Evolutionary conservation across 1,284 basidiomycete genomes (phyloP), one percentile per base, ranked within the genome.

Genomic region (Mycena sp.): DNA sequence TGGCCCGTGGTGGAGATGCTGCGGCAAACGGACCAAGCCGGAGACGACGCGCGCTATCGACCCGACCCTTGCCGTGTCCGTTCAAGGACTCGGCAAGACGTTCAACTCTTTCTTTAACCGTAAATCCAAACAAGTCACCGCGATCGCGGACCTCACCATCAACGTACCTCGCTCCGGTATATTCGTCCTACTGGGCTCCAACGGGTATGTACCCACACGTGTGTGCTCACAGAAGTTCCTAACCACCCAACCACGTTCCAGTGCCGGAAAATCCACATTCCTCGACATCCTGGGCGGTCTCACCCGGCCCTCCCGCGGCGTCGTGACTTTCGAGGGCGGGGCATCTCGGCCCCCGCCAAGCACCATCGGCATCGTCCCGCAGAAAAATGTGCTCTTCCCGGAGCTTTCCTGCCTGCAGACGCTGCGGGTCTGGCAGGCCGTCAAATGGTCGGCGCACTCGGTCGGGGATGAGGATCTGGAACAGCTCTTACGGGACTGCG

Each of bases 331-430:
- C 70, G 87, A 86, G 66, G 88, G 86, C 32, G 84, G 84, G 0
- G 71, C 74, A 23, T 70, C 79, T 19, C 79, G 75, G 6, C 87
- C 87, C 1, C 80, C 86, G 2, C 84, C 84, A 0, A 90, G 90
- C 3, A 84, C 83, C 0, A 76, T 94, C 17, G 92, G 92, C 7
- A 87, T 94, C 58, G 92, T 93, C 0, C 80, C 85, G 1, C 92
- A 94, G 76, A 92, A 91, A 78, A 93, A 94, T 68, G 91, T 94
- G 2, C 80, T 94, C 1, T 93, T 92, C 76, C 86, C 91, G 1
- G 91, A 94, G 64, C 79, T 94, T 25, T 85, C 88, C 1, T 92
- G 90, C 71, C 80, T 86, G 58, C 88, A 94, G 74, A 93, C 91
- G 3, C 78, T 94, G 25, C 80, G 82, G 2, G 82, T 94, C 16